Base-by-base conservation (phyloP, 768 basidiomycete genomes). In the Pleurotus cornucopiae region DNA sequence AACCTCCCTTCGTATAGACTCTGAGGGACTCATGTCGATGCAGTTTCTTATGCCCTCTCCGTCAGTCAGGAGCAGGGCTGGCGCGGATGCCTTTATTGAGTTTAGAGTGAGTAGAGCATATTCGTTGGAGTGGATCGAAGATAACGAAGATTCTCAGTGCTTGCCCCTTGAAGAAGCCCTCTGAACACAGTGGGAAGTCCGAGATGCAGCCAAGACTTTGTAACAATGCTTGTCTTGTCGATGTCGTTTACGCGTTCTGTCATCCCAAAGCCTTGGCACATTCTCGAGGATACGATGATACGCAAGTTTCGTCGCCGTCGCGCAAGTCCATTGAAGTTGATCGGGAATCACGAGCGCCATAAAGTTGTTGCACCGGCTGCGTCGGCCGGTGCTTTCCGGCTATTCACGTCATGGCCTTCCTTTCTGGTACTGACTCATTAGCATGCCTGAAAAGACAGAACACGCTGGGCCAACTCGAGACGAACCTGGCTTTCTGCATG, bases 1-100 rank as follows among this genome's bases (percentile, higher is more conserved):
- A 66, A 91, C 94, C 2, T 95, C 93, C 0, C 69, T 98, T 44
- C 80, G 94, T 34, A 93, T 97, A 18, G 91, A 95, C 61, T 76
- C 80, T 18, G 81, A 84, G 52, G 96, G 96, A 0, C 70, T 94
- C 44, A 73, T 98, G 38, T 91, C 91, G 63, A 70, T 98, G 57
- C 96, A 98, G 63, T 91, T 97, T 69, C 77, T 97, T 61, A 94
- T 97, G 79, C 87, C 84, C 34, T 77, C 72, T 45, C 76, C 71
- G 5, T 73, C 80, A 26, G 66, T 78, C 1, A 76, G 71, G 48
- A 70, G 63, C n/a, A 40, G 41, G 20, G 71, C 68, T 20, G 78
- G 71, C 18, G 62, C 71, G 14, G 76, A 84, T 53, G 90, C 85
- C 0, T 94, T 94, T 62, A 85, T 96, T 49, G 94, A 96, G 63